Conservation (phyloP, 2,329 filamentous ascomycete species). For the Massarina eburnea region DNA sequence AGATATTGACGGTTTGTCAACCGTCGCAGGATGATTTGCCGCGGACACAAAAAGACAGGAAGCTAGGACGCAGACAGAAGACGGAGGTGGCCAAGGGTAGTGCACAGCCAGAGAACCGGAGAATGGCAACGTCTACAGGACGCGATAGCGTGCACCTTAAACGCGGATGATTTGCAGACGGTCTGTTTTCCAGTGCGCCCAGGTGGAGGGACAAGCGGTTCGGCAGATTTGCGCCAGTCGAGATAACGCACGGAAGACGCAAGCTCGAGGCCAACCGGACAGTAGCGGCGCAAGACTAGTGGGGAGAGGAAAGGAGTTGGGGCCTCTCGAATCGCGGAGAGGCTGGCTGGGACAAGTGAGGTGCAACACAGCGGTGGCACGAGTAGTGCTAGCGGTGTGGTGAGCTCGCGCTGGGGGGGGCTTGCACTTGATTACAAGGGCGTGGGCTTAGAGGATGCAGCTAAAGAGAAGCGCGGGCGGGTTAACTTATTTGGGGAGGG, state of each 20-base stretch:
- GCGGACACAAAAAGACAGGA: conserved; percentile 35
- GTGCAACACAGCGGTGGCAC: conserved; percentile 42
- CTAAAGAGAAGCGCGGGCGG: conserved; percentile 35
- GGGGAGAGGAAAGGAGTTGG: conserved; percentile 8
- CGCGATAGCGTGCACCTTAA: conserved; percentile 49
- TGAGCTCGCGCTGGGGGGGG: conserved; percentile 25
- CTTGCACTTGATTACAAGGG: conserved; percentile 12
- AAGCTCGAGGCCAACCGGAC: conserved; percentile 35
- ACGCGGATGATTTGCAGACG: conserved; percentile 54
- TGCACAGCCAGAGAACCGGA: conserved; percentile 41
- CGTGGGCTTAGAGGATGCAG: conserved; percentile 34
- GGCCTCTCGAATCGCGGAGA: conserved; percentile 40
- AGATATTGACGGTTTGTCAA: conserved; percentile 50
- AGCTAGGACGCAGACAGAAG: conserved; percentile 30
- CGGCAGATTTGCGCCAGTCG: conserved; percentile 44
- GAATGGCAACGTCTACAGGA: conserved; percentile 38
- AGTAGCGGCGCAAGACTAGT: conserved; percentile 24
- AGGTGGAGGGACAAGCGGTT: conserved; percentile 41
- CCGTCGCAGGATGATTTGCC: conserved; percentile 42
- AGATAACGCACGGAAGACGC: conserved; percentile 44
- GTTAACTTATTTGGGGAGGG: conserved; percentile 22
- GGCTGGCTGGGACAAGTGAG: conserved; percentile 30
- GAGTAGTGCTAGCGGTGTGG: conserved; percentile 38
- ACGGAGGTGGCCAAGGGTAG: conserved; percentile 32
- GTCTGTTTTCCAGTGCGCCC: conserved; percentile 40